Base-by-base conservation (phyloP, 345 rosid genomes). In the Eucalyptus sp. region DNA sequence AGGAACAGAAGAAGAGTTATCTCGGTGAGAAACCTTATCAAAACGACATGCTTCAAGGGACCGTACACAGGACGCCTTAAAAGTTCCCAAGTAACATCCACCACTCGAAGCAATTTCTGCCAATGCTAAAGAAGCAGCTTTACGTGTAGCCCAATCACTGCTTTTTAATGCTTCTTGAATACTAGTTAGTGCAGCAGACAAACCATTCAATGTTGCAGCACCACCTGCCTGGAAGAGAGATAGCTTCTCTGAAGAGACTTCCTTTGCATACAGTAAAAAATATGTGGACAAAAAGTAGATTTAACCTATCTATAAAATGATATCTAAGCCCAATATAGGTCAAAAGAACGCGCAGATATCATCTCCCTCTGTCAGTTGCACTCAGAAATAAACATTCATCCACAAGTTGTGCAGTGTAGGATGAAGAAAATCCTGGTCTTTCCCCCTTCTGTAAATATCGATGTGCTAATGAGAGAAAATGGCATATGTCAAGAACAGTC, bases 1-100 rank as follows among this genome's bases (percentile, higher is more conserved):
- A 50, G 33, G 86, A 84, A 5, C 7, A 88, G 49, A 88, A 86
- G 88, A 41, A 89, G 96, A 76, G 48, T 76, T 41, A 76, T 76
- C 84, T 76, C 27, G 22, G 41, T 76, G 84, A 76, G 48, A 41
- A 37, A 76, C 99, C 97, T 96, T 97, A 91, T 97, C 99, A 94
- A 97, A 97, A 90, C 99, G 99, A 90, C 99, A 96, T 31, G 97
- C 94, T 87, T 96, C 99, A 81, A 97, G 98, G 91, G 96, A 94
- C 68, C 87, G 89, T 64, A 95, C 92, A 91, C 96, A 95, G 66
- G 99, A 96, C 58, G 95, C 93, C 93, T 92, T 96, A 86, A 96
- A 94, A 88, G 94, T 89, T 89, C 92, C 97, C 92, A 96, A 89
- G 93, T 92, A 95, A 87, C 94, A 91, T 89, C 94, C 95, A 81